phyloP scores from a whole-genome alignment of 345 rosid genomes.

The Moringa oleifera region DNA sequence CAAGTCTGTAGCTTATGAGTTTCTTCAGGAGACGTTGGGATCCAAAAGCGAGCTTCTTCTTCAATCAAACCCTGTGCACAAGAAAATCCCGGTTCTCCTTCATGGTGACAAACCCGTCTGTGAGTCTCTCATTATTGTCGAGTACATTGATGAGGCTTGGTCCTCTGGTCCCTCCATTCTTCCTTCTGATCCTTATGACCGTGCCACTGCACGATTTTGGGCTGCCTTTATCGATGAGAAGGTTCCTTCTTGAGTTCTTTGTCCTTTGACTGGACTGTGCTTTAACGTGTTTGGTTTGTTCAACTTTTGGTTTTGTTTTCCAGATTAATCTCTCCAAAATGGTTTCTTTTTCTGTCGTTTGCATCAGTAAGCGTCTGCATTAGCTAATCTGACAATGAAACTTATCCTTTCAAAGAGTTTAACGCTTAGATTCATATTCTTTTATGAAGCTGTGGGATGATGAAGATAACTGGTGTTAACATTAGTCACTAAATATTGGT shows the following conservation, averaged over 20 bases:
- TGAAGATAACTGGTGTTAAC: too few relatives aligned
- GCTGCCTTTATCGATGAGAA: conserved; percentile 50
- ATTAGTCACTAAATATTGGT: too few relatives aligned
- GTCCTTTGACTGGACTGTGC: not conserved
- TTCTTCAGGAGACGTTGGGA: conserved; percentile 39
- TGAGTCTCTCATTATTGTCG: conserved; percentile 66
- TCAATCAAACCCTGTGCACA: conserved; percentile 70
- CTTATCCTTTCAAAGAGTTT: too few relatives aligned
- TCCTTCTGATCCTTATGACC: conserved; percentile 52
- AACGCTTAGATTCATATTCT: too few relatives aligned
- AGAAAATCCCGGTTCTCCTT: conserved; percentile 76
- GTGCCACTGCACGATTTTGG: conserved; percentile 69
- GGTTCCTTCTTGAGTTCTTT: conserved; percentile 22
- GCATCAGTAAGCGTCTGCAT: too few relatives aligned
- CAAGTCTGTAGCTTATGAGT: conserved; percentile 23
- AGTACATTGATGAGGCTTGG: conserved; percentile 72
- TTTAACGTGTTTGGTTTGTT: not conserved
- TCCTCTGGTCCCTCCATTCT: conserved; percentile 53
- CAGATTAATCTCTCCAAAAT: too few relatives aligned
- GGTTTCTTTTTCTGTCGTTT: too few relatives aligned
- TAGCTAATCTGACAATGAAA: too few relatives aligned
- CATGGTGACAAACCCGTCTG: conserved; percentile 56
- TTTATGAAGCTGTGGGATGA: too few relatives aligned
- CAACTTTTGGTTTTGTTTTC: too few relatives aligned
- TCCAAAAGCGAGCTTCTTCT: conserved; percentile 66